Conservation (phyloP, 257 asterid species). For the Dorcoceras hygrometricum region DNA sequence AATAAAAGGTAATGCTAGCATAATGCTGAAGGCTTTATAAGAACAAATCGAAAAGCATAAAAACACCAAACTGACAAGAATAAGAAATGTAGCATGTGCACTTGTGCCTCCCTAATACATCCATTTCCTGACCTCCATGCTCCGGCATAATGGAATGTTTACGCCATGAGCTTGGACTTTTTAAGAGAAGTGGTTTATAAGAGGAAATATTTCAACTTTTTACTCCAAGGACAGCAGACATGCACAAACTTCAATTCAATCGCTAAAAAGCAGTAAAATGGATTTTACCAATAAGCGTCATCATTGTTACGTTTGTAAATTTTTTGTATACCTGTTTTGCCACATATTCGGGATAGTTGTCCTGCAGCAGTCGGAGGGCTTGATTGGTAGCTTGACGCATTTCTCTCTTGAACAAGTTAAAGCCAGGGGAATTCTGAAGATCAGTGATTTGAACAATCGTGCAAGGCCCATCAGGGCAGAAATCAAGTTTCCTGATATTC, state of each 20-base stretch:
- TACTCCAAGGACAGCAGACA: neutral
- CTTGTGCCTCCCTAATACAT: neutral
- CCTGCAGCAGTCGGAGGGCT: constrained; percentile 79
- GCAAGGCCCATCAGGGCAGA: constrained; percentile 53
- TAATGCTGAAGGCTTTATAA: neutral
- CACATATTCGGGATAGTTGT: constrained; percentile 72
- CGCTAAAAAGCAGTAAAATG: neutral
- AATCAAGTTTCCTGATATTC: constrained; percentile 64
- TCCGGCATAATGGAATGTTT: neutral
- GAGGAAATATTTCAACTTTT: neutral
- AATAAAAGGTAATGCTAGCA: neutral
- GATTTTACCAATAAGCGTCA: neutral
- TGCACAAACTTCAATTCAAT: neutral
- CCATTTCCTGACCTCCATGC: neutral
- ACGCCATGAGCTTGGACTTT: neutral
- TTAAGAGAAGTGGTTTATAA: neutral
- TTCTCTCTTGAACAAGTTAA: constrained; percentile 58
- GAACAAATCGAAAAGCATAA: neutral
- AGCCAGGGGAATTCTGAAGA: constrained; percentile 67
- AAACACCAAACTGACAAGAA: neutral
- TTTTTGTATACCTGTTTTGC: constrained; percentile 58
- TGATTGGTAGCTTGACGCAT: constrained; percentile 64
- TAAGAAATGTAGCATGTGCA: neutral
- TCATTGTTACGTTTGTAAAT: neutral
- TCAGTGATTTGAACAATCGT: constrained; percentile 68